Base-by-base conservation (phyloP, 1,139 yeast genomes). In the Zygosaccharomyces sapae region DNA sequence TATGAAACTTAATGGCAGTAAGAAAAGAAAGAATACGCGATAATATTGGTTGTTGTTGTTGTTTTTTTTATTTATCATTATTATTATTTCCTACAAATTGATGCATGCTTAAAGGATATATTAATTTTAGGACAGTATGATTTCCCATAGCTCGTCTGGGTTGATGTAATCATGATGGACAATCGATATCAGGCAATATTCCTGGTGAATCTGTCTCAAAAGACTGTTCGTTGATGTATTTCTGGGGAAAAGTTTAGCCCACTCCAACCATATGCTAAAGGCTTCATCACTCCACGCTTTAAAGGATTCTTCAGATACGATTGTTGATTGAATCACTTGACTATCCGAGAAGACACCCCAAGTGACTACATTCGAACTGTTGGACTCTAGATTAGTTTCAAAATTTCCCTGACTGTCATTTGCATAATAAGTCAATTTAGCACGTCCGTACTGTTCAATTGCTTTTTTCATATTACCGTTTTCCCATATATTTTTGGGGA, bases 271-370 rank as follows among this genome's bases (percentile, higher is more conserved):
- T 52, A 92, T 83, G 53, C 80, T 76, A 67, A 88, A 92, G 0
- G 96, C 95, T 65, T 92, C 98, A 60, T 90, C 96, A 55, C 83
- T 79, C 97, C 97, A 89, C 1, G 96, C 95, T 56, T 77, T 77
- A 70, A 89, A 89, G 2, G 96, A 86, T 58, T 88, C 95, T 56
- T 79, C 83, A 60, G 88, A 96, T 45, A 89, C 81, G 48, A 88
- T 83, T 0, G 97, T 89, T 1, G 96, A 86, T 64, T 88, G 96
- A 29, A 86, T 77, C 41, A 87, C 82, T 62, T 87, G 95, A 55
- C 86, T 77, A 67, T 83, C 84, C 1, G 95, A 95, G 71, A 90
- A 89, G 2, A 86, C 95, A 48, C 97, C 97, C 97, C 97, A 92
- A 0, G 97, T 92, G 7, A 92, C 94, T 20, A 94, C 96, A 57